Evolutionary conservation across 192 early-diverging fungal genomes (phyloP), one percentile per base, ranked within the genome.

Genomic region (Gigaspora rosea): DNA sequence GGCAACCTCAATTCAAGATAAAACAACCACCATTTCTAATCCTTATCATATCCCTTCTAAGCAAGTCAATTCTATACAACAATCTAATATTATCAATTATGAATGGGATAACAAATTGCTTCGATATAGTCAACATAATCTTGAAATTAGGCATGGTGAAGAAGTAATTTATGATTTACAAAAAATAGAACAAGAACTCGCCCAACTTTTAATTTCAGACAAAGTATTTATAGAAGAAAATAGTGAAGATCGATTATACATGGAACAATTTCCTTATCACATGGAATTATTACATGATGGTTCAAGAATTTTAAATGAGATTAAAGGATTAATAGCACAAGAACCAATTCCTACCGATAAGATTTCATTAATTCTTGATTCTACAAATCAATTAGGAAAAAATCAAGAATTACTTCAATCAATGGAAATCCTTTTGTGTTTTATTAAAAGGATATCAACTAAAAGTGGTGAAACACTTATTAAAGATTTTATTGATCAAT

Each of bases 351-450:
- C 77, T 11, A 10, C 18, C 41, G 70, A 69, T 9, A 46, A 35
- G 3, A 20, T 63, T 16, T 35, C 51, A 18, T 49, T 49, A 22
- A 11, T 77, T 22, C 15, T 11, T 1, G 50, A 48, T n/a, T 16
- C 20, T 15, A n/a, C 5, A 10, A 41, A 41, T 3, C 48, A 71
- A 3, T 56, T 51, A 16, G 33, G 41, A 67, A 48, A 16, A 36
- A 18, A 15, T 67, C 65, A 8, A 56, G 65, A 67, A 48, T 33
- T 78, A 15, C 48, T 78, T 41, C 57, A 70, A 32, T 62, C 69
- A 16, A 47, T 78, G 20, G 78, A 78, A 56, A 78, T 78, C 22
- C 54, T 78, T 11, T 51, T 78, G n/a, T 78, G 78, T 48, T 78
- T 73, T 63, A 13, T 78, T 16, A 73, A 78, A 73, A 51, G 71